Evolutionary conservation across 768 basidiomycete species (phyloP).

Genomic region (Sporobolomyces pararoseus): DNA sequence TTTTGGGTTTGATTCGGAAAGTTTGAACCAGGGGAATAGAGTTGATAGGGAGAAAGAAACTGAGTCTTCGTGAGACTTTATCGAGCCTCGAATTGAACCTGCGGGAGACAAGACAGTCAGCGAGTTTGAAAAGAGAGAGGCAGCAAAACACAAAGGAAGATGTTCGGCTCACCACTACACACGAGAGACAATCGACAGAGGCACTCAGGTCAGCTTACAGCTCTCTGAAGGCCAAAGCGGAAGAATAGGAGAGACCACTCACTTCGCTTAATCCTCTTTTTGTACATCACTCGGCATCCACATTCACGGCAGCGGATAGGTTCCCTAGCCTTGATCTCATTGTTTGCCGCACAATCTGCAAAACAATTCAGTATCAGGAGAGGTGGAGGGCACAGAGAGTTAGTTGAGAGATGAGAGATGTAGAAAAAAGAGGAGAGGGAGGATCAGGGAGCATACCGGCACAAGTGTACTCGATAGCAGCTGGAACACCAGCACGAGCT

Average conservation of each 20-base stretch:
- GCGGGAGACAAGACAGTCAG: background rate
- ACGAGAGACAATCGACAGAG: too few relatives aligned
- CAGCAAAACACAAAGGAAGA: too few relatives aligned
- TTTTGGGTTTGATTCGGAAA: too few relatives aligned
- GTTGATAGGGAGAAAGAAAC: background rate
- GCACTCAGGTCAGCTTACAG: too few relatives aligned
- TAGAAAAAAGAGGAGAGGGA: background rate
- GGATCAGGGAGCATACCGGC: constrained; percentile 57
- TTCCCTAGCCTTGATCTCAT: constrained; percentile 83
- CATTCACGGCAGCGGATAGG: constrained; percentile 94
- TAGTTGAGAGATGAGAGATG: background rate
- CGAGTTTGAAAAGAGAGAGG: background rate
- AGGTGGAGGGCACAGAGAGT: background rate
- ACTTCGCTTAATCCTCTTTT: constrained; percentile 93
- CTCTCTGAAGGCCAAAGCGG: too few relatives aligned
- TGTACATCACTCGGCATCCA: constrained; percentile 98
- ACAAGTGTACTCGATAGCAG: constrained; percentile 23
- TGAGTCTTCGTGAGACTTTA: constrained; percentile 46
- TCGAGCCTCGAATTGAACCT: constrained; percentile 64
- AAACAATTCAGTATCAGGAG: background rate
- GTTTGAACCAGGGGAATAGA: background rate
- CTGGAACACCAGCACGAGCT: constrained; percentile 52
- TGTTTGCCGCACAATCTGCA: constrained; percentile 84
- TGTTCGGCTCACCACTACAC: too few relatives aligned
- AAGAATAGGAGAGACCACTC: constrained; percentile 48